phyloP scores from a whole-genome alignment of 192 early-diverging fungal genomes.

The Dissophora ornata region DNA sequence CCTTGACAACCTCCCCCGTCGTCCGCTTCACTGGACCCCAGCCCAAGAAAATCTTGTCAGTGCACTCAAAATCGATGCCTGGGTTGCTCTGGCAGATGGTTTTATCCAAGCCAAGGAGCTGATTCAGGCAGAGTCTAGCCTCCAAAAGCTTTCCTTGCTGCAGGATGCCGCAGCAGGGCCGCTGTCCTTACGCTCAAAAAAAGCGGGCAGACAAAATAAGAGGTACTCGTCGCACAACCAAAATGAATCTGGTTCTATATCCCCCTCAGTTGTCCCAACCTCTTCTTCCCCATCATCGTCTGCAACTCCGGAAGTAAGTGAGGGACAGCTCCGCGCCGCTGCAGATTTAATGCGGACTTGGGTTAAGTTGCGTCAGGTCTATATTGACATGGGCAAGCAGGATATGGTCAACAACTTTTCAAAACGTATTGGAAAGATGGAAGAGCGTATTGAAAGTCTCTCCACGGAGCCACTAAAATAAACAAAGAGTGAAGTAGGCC shows the following conservation, averaged over 20 bases:
- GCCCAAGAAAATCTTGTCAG: slow-evolving; percentile 15
- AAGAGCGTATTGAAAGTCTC: background rate
- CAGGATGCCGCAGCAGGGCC: slow-evolving; percentile 28
- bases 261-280: background rate
- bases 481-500: background rate
- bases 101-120: slow-evolving; percentile 28
- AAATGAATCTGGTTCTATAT: background rate
- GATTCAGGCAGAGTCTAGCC: slow-evolving; percentile 39
- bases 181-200: slow-evolving; percentile 9
- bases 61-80: slow-evolving; percentile 34
- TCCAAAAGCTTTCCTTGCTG: slow-evolving; percentile 18
- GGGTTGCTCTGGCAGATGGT: slow-evolving; percentile 29
- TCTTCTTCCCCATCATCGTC: background rate
- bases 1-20: slow-evolving; percentile 33
- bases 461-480: background rate
- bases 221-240: too few relatives aligned
- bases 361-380: slow-evolving; percentile 24
- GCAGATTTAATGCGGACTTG: slow-evolving; percentile 17
- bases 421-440: slow-evolving; percentile 31
- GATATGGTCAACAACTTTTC: slow-evolving; percentile 38
- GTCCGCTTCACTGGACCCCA: slow-evolving; percentile 4
- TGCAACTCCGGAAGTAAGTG: too few relatives aligned
- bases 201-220: background rate
- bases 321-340: slow-evolving; percentile 14
- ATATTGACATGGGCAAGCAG: slow-evolving; percentile 39